Percentiles rank a stretch among this genome's conserved stretches.
Conservation (phyloP, 257 asterid species). For the Ocimum tenuiflorum region DNA sequence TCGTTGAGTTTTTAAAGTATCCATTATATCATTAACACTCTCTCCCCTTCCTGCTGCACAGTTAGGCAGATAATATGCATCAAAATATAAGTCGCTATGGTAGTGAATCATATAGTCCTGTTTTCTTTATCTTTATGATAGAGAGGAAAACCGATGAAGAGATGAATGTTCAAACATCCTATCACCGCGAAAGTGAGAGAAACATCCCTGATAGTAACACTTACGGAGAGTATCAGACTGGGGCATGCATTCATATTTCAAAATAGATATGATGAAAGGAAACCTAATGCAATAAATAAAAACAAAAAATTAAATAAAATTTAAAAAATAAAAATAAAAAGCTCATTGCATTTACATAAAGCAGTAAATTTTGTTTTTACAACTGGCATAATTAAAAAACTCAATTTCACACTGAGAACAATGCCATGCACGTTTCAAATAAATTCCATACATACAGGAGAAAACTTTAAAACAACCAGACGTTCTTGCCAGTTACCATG, state of each 20-base stretch:
- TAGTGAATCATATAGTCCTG: background rate
- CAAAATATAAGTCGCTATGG: background rate
- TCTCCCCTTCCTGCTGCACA: background rate
- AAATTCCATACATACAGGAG: background rate
- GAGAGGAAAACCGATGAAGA: constrained; percentile 1
- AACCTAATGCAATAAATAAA: background rate
- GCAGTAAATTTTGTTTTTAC: background rate
- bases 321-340: no score
- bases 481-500: background rate
- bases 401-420: background rate
- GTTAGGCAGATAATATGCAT: background rate
- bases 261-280: background rate
- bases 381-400: background rate
- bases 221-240: background rate
- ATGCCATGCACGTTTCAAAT: background rate
- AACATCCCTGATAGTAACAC: background rate
- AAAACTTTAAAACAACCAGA: constrained; percentile 6
- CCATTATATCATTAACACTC: background rate
- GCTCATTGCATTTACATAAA: background rate
- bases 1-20: background rate
- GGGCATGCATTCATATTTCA: background rate
- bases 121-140: background rate
- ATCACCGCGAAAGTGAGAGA: background rate
- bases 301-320: background rate
- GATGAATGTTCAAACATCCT: constrained; percentile 10